Percentiles rank a stretch among this genome's conserved stretches.
phyloP scores from a whole-genome alignment of 306 rosid genomes.

The Neltuma alba region DNA sequence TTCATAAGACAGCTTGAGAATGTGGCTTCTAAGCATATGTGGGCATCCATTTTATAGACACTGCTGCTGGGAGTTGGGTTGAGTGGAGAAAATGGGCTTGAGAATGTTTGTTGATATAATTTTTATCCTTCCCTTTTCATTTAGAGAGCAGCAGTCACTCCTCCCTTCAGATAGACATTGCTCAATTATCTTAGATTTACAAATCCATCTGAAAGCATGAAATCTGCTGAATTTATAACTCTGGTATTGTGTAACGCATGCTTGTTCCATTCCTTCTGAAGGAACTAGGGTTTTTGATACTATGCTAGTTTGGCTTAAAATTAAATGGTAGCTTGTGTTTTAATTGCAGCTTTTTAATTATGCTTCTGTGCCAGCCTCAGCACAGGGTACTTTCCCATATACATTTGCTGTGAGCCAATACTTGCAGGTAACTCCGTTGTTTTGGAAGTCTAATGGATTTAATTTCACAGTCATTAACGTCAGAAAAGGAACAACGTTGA shows the following conservation, averaged over 20 bases:
- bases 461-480: neutral
- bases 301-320: neutral
- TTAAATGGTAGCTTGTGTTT: constrained; percentile 25
- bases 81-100: constrained; percentile 4
- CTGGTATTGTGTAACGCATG: neutral
- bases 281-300: neutral
- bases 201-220: constrained; percentile 6
- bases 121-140: neutral
- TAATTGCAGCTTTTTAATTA: constrained; percentile 70
- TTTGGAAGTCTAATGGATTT: constrained; percentile 16
- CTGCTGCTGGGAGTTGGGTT: neutral
- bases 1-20: constrained; percentile 4
- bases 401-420: constrained; percentile 81
- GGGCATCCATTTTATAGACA: neutral
- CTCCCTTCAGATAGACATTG: neutral
- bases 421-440: constrained; percentile 70
- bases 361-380: constrained; percentile 69
- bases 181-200: constrained; percentile 19
- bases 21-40: constrained; percentile 10
- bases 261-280: constrained; percentile 10
- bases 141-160: neutral
- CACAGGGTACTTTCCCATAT: constrained; percentile 92
- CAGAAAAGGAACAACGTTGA: constrained; percentile 16
- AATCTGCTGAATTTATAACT: neutral
- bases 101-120: neutral